Conservation (phyloP, 2,329 filamentous ascomycete species). For the Ophiostoma novo-ulmi region DNA sequence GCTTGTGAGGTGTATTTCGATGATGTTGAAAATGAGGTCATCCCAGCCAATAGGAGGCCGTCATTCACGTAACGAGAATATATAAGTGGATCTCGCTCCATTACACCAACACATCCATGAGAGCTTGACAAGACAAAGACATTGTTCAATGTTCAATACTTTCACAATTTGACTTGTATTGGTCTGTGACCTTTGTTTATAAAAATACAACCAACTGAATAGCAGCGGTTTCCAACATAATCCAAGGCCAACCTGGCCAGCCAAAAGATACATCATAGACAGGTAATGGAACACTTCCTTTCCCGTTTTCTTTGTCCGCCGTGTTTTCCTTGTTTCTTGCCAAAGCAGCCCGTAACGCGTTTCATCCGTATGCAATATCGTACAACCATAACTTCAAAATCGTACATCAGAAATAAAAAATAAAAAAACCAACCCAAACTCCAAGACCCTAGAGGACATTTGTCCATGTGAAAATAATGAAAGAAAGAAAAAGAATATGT, state of each 20-base stretch:
- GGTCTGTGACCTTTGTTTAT: not conserved
- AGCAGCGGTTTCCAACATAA: not conserved
- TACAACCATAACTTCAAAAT: not conserved
- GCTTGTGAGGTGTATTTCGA: not conserved
- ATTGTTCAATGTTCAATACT: not conserved
- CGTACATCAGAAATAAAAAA: slow-evolving; percentile 10
- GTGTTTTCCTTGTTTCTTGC: not conserved
- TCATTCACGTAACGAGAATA: not conserved
- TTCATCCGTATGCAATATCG: not conserved
- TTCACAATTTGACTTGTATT: not conserved
- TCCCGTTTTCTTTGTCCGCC: not conserved
- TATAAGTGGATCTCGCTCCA: not conserved
- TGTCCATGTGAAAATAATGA: not conserved
- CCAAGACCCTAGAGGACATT: slow-evolving; percentile 1
- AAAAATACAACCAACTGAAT: slow-evolving; percentile 11
- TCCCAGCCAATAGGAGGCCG: not conserved
- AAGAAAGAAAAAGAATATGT: not conserved
- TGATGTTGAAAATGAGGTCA: slow-evolving; percentile 11
- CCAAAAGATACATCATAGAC: slow-evolving; percentile 22
- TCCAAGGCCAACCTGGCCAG: not conserved
- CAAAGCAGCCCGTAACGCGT: not conserved
- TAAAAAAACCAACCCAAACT: not conserved
- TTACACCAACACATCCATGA: not conserved
- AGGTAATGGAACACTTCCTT: slow-evolving; percentile 15
- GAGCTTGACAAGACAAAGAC: not conserved